Percentiles rank a stretch among this genome's conserved stretches.
Conservation (phyloP, 2,329 filamentous ascomycete genomes). For the Purpureocillium lavendulum region DNA sequence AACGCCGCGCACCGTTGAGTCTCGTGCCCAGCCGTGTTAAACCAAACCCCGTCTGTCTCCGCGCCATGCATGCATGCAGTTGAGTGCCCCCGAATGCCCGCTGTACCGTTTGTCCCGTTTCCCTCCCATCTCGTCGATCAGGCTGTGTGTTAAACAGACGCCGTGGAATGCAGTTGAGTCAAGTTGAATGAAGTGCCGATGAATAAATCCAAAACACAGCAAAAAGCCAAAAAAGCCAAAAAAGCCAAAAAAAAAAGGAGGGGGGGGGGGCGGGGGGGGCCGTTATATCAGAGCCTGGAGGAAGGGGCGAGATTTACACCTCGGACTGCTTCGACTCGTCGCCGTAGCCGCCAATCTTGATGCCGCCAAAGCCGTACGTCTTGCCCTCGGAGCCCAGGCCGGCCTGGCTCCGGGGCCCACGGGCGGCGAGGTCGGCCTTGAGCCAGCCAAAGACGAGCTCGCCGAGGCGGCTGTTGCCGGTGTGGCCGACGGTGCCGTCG, state of each 20-base stretch:
- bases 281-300: background rate
- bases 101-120: too few relatives aligned
- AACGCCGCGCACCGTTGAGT: conserved; percentile 16
- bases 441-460: conserved; percentile 87
- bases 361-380: conserved; percentile 47
- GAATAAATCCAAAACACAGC: too few relatives aligned
- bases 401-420: conserved; percentile 64
- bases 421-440: conserved; percentile 65
- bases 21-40: conserved; percentile 4
- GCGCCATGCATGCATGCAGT: conserved; percentile 19
- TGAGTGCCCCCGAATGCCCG: conserved; percentile 15
- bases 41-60: conserved; percentile 7
- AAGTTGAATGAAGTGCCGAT: too few relatives aligned
- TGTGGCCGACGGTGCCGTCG: conserved; percentile 22
- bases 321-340: conserved; percentile 38
- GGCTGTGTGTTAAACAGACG: conserved; percentile 2
- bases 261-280: too few relatives aligned
- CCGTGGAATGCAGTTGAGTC: conserved; percentile 3
- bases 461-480: conserved; percentile 75
- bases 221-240: too few relatives aligned
- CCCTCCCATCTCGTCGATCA: too few relatives aligned
- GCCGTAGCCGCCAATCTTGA: conserved; percentile 47
- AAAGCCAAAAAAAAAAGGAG: too few relatives aligned
- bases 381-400: conserved; percentile 52
- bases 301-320: conserved; percentile 9